Evolutionary conservation across 179 eudicot species (phyloP).

Genomic region (Nepenthes alata): DNA sequence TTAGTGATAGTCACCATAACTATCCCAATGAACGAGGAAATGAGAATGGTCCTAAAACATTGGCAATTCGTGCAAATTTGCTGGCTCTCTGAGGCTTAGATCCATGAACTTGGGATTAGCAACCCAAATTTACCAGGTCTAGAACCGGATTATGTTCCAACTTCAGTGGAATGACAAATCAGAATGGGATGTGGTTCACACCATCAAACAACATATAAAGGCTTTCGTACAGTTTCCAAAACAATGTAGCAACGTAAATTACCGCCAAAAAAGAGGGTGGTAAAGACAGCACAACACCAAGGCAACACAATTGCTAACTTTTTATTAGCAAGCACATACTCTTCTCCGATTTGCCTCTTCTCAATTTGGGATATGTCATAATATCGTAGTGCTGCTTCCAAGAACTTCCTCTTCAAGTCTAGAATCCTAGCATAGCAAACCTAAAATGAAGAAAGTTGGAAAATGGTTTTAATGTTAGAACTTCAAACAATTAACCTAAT

Average conservation of each 20-base stretch:
- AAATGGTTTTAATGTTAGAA: not conserved
- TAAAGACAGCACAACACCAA: not conserved
- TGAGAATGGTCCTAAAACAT: too few relatives aligned
- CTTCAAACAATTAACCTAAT: not conserved
- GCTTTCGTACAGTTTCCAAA: not conserved
- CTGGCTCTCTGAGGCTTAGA: too few relatives aligned
- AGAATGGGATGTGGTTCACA: too few relatives aligned
- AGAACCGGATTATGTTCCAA: too few relatives aligned
- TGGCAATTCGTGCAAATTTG: too few relatives aligned
- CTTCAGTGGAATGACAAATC: too few relatives aligned
- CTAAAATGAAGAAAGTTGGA: constrained; percentile 19
- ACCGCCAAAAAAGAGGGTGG: not conserved
- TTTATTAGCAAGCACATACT: constrained; percentile 39
- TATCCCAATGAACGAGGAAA: too few relatives aligned
- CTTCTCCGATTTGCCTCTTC: constrained; percentile 88
- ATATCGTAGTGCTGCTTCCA: constrained; percentile 99
- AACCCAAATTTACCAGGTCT: too few relatives aligned
- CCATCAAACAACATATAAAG: too few relatives aligned
- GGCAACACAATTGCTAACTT: not conserved
- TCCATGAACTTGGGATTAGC: too few relatives aligned
- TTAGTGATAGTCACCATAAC: too few relatives aligned
- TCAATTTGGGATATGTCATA: constrained; percentile 94
- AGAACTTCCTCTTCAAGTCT: constrained; percentile 86
- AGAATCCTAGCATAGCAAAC: constrained; percentile 89
- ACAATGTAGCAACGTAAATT: not conserved